Evolutionary conservation across 257 asterid species (phyloP).

Genomic region (Cynanchum wilfordii): DNA sequence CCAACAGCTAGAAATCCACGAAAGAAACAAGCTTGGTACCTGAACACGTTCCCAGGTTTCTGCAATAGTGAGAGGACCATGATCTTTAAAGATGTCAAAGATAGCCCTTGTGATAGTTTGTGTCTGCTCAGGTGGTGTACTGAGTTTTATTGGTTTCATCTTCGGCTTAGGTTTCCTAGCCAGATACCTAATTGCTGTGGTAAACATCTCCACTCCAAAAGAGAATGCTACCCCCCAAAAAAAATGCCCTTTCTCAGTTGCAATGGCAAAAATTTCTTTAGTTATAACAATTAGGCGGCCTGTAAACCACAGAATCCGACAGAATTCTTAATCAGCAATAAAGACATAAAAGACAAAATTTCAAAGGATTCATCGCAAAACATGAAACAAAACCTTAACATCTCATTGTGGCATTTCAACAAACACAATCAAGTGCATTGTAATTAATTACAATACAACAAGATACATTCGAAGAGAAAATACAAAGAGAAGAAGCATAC

Average conservation of each 20-base stretch:
- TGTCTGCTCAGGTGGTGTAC: slow-evolving; percentile 84
- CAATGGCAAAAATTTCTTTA: slow-evolving; percentile 1
- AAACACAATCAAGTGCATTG: slow-evolving; percentile 2
- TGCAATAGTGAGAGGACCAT: slow-evolving; percentile 74
- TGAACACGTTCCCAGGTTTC: slow-evolving; percentile 92
- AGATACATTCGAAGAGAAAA: not conserved
- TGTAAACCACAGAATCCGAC: not conserved
- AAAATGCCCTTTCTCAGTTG: not conserved
- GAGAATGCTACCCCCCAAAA: not conserved
- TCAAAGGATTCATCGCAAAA: not conserved
- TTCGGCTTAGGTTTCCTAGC: slow-evolving; percentile 84
- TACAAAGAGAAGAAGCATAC: not conserved
- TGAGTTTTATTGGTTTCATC: slow-evolving; percentile 86
- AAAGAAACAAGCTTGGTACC: slow-evolving; percentile 33
- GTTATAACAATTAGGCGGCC: not conserved
- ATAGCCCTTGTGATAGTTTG: slow-evolving; percentile 81
- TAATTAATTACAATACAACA: no score
- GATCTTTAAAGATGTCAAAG: slow-evolving; percentile 79
- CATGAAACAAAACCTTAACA: not conserved
- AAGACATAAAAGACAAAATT: no score
- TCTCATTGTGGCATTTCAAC: slow-evolving; percentile 11
- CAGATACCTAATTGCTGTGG: slow-evolving; percentile 63
- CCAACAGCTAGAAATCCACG: not conserved
- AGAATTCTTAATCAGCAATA: not conserved
- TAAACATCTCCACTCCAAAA: slow-evolving; percentile 44